phyloP scores from a whole-genome alignment of 2,329 filamentous ascomycete species.

The Talaromyces sp. region DNA sequence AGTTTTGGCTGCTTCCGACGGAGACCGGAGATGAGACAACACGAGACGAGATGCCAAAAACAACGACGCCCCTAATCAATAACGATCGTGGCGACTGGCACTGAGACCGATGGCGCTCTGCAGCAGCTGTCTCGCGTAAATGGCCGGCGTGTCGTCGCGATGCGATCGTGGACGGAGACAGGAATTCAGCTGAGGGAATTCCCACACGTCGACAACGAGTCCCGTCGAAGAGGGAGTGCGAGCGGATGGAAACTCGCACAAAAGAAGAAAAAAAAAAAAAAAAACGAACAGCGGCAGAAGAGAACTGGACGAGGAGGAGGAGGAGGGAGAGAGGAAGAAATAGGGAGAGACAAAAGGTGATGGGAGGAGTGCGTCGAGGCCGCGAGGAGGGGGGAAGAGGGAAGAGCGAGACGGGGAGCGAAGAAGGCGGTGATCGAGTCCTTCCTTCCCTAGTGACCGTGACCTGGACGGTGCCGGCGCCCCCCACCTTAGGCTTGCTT shows the following conservation, averaged over 20 bases:
- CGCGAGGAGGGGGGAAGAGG: background rate
- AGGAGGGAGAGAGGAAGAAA: conserved; percentile 1
- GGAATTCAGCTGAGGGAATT: background rate
- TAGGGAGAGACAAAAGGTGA: background rate
- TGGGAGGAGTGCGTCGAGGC: background rate
- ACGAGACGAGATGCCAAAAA: background rate
- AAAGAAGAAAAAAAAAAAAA: no score
- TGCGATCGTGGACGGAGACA: background rate
- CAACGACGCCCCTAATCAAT: background rate
- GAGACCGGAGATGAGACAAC: background rate
- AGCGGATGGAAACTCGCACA: background rate
- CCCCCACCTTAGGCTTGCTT: background rate
- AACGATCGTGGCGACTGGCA: no score
- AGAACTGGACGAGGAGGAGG: background rate
- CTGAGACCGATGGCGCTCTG: background rate
- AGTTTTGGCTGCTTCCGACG: conserved; percentile 6
- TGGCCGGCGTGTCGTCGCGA: background rate
- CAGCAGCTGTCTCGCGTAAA: background rate
- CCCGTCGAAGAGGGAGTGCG: background rate
- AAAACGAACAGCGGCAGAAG: background rate
- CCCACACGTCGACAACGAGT: background rate
- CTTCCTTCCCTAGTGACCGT: background rate
- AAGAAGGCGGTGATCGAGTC: background rate
- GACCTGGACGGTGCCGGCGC: background rate
- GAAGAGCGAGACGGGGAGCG: background rate